Conservation (phyloP, 495 filamentous ascomycete genomes). For the Evernia prunastri region DNA sequence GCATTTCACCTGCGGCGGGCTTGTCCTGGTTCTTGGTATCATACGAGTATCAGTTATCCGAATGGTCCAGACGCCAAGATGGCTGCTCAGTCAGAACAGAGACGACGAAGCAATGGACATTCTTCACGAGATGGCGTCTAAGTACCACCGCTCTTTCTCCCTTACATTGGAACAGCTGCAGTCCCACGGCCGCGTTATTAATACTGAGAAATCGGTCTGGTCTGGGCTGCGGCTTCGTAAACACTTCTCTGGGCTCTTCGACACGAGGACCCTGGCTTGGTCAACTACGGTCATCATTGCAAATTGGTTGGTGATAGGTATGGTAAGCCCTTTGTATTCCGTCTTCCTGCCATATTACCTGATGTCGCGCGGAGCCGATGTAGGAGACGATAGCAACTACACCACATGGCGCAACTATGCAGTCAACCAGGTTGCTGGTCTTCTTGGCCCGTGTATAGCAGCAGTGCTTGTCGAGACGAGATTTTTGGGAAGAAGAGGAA, state of each 20-base stretch:
- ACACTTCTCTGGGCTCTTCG: constrained; percentile 59
- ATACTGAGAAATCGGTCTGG: constrained; percentile 33
- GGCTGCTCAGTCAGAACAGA: constrained; percentile 56
- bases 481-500: constrained; percentile 34
- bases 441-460: constrained; percentile 38
- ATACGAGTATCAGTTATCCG: constrained; percentile 61
- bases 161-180: constrained; percentile 50
- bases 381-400: constrained; percentile 42
- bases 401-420: constrained; percentile 61
- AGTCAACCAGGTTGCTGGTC: constrained; percentile 38
- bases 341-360: constrained; percentile 56
- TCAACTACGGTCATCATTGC: constrained; percentile 62
- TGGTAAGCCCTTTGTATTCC: constrained; percentile 64
- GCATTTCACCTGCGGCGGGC: constrained; percentile 52
- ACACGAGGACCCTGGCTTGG: constrained; percentile 51
- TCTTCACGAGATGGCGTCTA: constrained; percentile 53
- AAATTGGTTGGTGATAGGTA: constrained; percentile 62
- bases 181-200: constrained; percentile 27
- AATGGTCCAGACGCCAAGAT: constrained; percentile 67
- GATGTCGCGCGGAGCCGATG: constrained; percentile 39
- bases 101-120: constrained; percentile 56
- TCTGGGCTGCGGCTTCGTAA: constrained; percentile 32
- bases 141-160: constrained; percentile 55
- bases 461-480: constrained; percentile 34
- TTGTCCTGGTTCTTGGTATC: constrained; percentile 61